These are phyloP conservation scores for Medicago arabica DNA, from an alignment of 306 rosid species.

Conservation along the genomic window DNA sequence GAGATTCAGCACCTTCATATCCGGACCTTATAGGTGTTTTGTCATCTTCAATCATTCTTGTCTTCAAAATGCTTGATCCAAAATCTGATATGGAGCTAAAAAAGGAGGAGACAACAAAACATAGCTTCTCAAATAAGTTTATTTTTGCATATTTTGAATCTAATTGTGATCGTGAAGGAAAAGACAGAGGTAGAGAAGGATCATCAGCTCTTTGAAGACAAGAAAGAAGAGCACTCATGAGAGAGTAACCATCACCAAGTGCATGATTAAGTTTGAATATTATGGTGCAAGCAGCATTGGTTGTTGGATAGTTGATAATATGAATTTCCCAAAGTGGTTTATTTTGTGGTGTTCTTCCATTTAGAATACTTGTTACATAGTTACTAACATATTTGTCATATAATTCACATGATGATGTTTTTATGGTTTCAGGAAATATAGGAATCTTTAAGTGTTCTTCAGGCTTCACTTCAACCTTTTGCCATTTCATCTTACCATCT, in stretches of 20 bases:
- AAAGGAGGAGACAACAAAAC: slow-evolving; percentile 6
- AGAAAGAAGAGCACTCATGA: slow-evolving; percentile 69
- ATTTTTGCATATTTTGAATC: not conserved
- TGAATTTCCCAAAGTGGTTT: slow-evolving; percentile 71
- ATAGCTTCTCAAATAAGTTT: slow-evolving; percentile 1
- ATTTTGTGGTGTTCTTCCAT: slow-evolving; percentile 32
- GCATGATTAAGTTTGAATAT: slow-evolving; percentile 65
- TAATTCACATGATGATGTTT: slow-evolving; percentile 42
- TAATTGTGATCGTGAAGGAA: slow-evolving; percentile 45
- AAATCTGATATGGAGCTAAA: slow-evolving; percentile 48
- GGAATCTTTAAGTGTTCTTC: slow-evolving; percentile 63
- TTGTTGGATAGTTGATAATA: slow-evolving; percentile 60
- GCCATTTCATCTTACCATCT: slow-evolving; percentile 54
- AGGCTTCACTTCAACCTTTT: slow-evolving; percentile 50
- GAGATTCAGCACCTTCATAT: slow-evolving; percentile 46
- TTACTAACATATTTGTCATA: slow-evolving; percentile 51
- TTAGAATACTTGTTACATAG: slow-evolving; percentile 43
- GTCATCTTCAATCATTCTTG: slow-evolving; percentile 51
- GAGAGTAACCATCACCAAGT: slow-evolving; percentile 69
- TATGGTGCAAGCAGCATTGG: slow-evolving; percentile 43
- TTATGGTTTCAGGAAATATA: slow-evolving; percentile 33
- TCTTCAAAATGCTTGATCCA: slow-evolving; percentile 31
- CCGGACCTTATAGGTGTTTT: slow-evolving; percentile 62
- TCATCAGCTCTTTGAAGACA: slow-evolving; percentile 57
- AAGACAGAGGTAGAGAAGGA: slow-evolving; percentile 63